Percentiles rank a stretch among this genome's conserved stretches.
phyloP scores from a whole-genome alignment of 2,329 filamentous ascomycete species.

The Curvularia sp. region DNA sequence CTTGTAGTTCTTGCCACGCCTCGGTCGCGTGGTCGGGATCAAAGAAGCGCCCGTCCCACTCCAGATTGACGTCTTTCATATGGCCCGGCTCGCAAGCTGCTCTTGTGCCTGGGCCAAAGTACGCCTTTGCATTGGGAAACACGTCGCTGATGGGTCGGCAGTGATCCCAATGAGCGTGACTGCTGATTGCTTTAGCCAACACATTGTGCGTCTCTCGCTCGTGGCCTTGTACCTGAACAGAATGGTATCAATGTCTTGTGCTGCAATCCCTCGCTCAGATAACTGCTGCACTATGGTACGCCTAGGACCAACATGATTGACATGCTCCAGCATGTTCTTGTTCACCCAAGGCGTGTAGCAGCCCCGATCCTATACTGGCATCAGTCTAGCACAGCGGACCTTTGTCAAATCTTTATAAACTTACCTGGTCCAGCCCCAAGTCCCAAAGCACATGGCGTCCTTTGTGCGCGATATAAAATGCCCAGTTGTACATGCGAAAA shows the following conservation, averaged over 20 bases:
- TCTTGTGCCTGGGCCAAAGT: slow-evolving; percentile 43
- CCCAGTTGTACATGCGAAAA: slow-evolving; percentile 49
- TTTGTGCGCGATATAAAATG: slow-evolving; percentile 39
- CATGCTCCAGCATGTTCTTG: slow-evolving; percentile 37
- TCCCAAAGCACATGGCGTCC: slow-evolving; percentile 44
- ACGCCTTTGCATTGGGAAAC: slow-evolving; percentile 42
- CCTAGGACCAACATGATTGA: slow-evolving; percentile 40
- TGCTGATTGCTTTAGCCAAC: slow-evolving; percentile 15
- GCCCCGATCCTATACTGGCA: slow-evolving; percentile 32
- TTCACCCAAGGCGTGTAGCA: slow-evolving; percentile 47
- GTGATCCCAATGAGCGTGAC: slow-evolving; percentile 48
- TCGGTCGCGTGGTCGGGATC: slow-evolving; percentile 41
- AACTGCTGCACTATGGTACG: slow-evolving; percentile 41
- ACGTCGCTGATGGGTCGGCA: slow-evolving; percentile 38
- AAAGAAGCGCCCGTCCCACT: slow-evolving; percentile 48
- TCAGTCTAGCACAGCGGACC: slow-evolving; percentile 1
- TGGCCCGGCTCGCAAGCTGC: slow-evolving; percentile 43
- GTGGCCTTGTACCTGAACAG: slow-evolving; percentile 37
- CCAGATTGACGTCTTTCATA: slow-evolving; percentile 30
- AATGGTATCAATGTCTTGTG: slow-evolving; percentile 36
- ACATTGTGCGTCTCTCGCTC: background rate
- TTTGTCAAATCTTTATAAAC: background rate
- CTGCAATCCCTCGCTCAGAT: slow-evolving; percentile 27
- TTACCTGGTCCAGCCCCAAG: slow-evolving; percentile 41
- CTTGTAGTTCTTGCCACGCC: slow-evolving; percentile 36